phyloP scores from a whole-genome alignment of 208 protist genomes.

The Leishmania aethiopica region DNA sequence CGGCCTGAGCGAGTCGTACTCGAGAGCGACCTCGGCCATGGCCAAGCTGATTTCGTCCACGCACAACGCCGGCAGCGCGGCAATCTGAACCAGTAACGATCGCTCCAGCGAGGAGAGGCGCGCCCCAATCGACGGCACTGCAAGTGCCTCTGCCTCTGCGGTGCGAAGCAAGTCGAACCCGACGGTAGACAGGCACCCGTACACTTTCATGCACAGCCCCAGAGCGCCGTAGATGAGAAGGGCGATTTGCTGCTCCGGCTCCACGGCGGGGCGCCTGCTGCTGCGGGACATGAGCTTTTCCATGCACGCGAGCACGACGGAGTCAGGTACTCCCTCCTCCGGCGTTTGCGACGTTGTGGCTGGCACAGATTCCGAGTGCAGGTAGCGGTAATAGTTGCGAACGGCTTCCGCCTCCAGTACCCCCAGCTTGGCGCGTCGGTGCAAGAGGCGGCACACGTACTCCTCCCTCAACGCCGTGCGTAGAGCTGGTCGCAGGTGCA shows the following conservation, averaged over 20 bases:
- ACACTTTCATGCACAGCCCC: slow-evolving; percentile 63
- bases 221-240: slow-evolving; percentile 40
- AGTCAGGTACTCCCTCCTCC: slow-evolving; percentile 12
- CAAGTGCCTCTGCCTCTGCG: slow-evolving; percentile 10
- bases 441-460: slow-evolving; percentile 44
- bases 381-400: slow-evolving; percentile 36
- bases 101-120: slow-evolving; percentile 61
- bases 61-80: slow-evolving; percentile 71
- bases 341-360: neutral
- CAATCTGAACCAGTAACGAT: slow-evolving; percentile 57
- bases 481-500: slow-evolving; percentile 30
- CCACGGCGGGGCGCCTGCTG: slow-evolving; percentile 4
- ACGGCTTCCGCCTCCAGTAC: slow-evolving; percentile 28
- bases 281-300: slow-evolving; percentile 14
- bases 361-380: slow-evolving; percentile 8
- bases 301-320: slow-evolving; percentile 27
- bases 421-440: slow-evolving; percentile 23
- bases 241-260: slow-evolving; percentile 27
- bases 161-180: slow-evolving; percentile 45
- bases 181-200: slow-evolving; percentile 60
- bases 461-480: slow-evolving; percentile 33
- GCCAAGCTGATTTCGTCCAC: slow-evolving; percentile 76
- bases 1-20: slow-evolving; percentile 4
- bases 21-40: slow-evolving; percentile 59
- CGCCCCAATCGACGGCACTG: slow-evolving; percentile 22